phyloP scores from a whole-genome alignment of 2,329 filamentous ascomycete genomes.

The Sarocladium kiliense region DNA sequence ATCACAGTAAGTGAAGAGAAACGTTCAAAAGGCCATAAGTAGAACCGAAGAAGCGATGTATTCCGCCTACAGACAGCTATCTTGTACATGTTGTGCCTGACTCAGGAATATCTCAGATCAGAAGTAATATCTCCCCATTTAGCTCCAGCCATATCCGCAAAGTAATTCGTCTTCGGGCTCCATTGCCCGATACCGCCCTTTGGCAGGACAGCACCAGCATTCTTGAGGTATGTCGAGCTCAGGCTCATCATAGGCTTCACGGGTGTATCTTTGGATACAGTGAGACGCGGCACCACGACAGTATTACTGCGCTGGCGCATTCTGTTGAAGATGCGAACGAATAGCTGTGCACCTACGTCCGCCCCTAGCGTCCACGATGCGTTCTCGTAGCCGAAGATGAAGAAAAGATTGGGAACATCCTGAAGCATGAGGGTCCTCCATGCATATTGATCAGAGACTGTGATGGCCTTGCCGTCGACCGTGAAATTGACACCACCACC shows the following conservation, averaged over 20 bases:
- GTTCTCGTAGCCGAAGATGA: conserved; percentile 56
- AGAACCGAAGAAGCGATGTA: too few relatives aligned
- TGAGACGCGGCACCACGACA: conserved; percentile 37
- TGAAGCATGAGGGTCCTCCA: conserved; percentile 60
- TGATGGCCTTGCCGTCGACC: conserved; percentile 43
- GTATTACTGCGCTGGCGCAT: conserved; percentile 39
- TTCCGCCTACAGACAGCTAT: neutral
- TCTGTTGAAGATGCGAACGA: conserved; percentile 43
- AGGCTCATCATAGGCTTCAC: conserved; percentile 36
- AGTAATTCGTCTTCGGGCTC: conserved; percentile 25
- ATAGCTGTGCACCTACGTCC: conserved; percentile 45
- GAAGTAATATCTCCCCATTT: conserved; percentile 24
- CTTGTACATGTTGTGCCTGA: too few relatives aligned
- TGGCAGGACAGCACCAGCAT: conserved; percentile 35
- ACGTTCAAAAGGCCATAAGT: too few relatives aligned
- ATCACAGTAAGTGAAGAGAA: too few relatives aligned
- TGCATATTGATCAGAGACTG: conserved; percentile 39
- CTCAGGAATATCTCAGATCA: conserved; percentile 15
- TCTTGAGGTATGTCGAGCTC: conserved; percentile 46
- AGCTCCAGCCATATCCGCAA: conserved; percentile 21
- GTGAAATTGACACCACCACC: conserved; percentile 45
- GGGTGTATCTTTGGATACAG: conserved; percentile 28
- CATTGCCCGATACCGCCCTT: conserved; percentile 35
- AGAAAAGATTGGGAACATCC: conserved; percentile 54
- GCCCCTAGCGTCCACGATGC: conserved; percentile 58